Percentiles rank a stretch among this genome's conserved stretches.
Conservation (phyloP, 148 eudicot species). For the Fagopyrum esculentum region DNA sequence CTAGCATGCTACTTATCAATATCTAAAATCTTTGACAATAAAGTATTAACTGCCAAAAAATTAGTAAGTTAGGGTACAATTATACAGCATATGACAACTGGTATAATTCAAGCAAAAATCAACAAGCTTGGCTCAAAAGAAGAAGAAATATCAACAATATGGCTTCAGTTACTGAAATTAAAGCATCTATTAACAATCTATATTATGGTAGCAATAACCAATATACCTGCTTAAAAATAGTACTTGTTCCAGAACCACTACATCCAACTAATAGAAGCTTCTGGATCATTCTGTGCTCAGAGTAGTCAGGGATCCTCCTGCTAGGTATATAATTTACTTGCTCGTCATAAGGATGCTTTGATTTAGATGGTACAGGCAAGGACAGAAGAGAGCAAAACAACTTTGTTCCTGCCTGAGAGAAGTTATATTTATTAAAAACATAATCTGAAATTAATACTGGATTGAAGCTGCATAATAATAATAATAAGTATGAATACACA, state of each 20-base stretch:
- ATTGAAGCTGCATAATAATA: neutral
- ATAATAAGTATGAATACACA: constrained; percentile 17
- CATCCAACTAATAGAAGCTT: constrained; percentile 82
- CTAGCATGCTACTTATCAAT: neutral
- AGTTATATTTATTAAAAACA: neutral
- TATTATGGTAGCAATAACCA: neutral
- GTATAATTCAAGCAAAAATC: too few relatives aligned
- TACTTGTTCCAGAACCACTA: constrained; percentile 89
- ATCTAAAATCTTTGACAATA: neutral
- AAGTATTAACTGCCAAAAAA: neutral
- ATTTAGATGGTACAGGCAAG: constrained; percentile 83
- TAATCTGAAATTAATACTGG: neutral
- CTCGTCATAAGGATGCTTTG: constrained; percentile 43
- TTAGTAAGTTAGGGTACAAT: neutral
- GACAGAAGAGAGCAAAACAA: constrained; percentile 87
- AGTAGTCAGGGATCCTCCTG: constrained; percentile 51
- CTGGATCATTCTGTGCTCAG: constrained; percentile 59
- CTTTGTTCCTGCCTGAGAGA: constrained; percentile 82
- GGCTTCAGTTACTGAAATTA: neutral
- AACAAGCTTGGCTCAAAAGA: too few relatives aligned
- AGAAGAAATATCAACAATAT: neutral
- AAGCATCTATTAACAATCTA: neutral
- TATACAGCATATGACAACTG: neutral
- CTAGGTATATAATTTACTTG: constrained; percentile 41
- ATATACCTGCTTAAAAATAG: constrained; percentile 88